phyloP scores from a whole-genome alignment of 257 asterid species.

The Nicotiana tomentosiformis region DNA sequence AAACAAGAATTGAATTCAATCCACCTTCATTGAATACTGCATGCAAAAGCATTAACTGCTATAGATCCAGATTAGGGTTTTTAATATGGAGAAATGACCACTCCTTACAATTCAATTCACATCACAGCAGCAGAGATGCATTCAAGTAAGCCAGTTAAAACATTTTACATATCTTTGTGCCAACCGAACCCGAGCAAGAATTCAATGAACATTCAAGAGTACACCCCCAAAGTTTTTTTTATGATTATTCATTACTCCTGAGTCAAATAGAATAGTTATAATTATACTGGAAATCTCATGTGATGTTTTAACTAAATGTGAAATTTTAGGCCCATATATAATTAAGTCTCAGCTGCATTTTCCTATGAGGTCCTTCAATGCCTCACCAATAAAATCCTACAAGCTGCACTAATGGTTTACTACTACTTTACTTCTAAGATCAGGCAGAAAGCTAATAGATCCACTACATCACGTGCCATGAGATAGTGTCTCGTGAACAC shows the following conservation, averaged over 20 bases:
- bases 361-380: slow-evolving; percentile 27
- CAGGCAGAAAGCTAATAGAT: background rate
- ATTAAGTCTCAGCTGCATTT: slow-evolving; percentile 20
- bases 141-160: slow-evolving; percentile 5
- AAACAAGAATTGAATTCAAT: slow-evolving; percentile 17
- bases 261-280: background rate
- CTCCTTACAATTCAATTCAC: background rate
- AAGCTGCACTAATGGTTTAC: background rate
- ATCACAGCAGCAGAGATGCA: slow-evolving; percentile 9
- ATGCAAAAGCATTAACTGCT: slow-evolving; percentile 19
- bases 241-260: background rate
- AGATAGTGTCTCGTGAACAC: background rate
- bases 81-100: slow-evolving; percentile 8
- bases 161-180: slow-evolving; percentile 8
- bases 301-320: slow-evolving; percentile 14
- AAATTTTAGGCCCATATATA: slow-evolving; percentile 4
- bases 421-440: background rate
- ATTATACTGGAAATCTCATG: background rate
- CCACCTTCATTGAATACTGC: slow-evolving; percentile 24
- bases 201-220: slow-evolving; percentile 14
- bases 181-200: slow-evolving; percentile 17
- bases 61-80: slow-evolving; percentile 24
- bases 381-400: background rate
- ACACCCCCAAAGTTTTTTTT: background rate
- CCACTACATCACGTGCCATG: background rate